These are phyloP conservation scores for Polyporus arcularius DNA, from an alignment of 768 basidiomycete species.

Conservation along the genomic window DNA sequence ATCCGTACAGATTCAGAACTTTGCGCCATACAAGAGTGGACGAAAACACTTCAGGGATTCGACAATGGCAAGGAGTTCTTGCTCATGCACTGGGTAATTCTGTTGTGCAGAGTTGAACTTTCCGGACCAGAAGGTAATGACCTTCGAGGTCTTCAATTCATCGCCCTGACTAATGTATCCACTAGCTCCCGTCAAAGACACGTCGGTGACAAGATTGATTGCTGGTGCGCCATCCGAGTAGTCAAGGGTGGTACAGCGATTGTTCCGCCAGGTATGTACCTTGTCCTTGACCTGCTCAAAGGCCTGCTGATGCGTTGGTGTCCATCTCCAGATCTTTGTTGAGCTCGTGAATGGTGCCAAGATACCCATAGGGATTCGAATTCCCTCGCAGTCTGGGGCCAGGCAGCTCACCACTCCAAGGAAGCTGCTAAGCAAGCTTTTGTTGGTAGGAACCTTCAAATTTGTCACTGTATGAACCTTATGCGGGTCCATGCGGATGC, in stretches of 20 bases:
- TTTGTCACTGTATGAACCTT: constrained; percentile 25
- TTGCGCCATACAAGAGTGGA: constrained; percentile 11
- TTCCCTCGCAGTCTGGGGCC: constrained; percentile 14
- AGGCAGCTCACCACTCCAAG: constrained; percentile 35
- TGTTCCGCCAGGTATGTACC: constrained; percentile 2
- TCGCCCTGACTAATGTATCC: constrained; percentile 26
- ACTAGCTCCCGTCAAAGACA: constrained; percentile 18
- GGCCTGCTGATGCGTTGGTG: constrained; percentile 26
- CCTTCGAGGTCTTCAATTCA: constrained; percentile 8
- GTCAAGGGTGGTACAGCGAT: constrained; percentile 18
- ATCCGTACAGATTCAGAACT: constrained; percentile 20
- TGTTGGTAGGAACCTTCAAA: constrained; percentile 29
- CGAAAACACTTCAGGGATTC: constrained; percentile 37
- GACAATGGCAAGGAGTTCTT: constrained; percentile 36
- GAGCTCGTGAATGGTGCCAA: constrained; percentile 24
- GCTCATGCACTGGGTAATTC: constrained; percentile 40
- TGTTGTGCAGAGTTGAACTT: constrained; percentile 28
- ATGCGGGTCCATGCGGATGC: constrained; percentile 28
- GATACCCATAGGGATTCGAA: constrained; percentile 38
- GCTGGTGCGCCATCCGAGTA: constrained; percentile 18
- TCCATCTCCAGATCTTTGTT: constrained; percentile 22
- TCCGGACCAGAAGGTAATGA: constrained; percentile 28
- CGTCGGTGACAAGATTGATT: constrained; percentile 27
- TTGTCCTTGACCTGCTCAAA: constrained; percentile 28
- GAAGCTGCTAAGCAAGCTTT: constrained; percentile 32